Evolutionary conservation across 495 filamentous ascomycete species (phyloP), one percentile per base, ranked within the genome.

Genomic region (Parathielavia appendiculata): DNA sequence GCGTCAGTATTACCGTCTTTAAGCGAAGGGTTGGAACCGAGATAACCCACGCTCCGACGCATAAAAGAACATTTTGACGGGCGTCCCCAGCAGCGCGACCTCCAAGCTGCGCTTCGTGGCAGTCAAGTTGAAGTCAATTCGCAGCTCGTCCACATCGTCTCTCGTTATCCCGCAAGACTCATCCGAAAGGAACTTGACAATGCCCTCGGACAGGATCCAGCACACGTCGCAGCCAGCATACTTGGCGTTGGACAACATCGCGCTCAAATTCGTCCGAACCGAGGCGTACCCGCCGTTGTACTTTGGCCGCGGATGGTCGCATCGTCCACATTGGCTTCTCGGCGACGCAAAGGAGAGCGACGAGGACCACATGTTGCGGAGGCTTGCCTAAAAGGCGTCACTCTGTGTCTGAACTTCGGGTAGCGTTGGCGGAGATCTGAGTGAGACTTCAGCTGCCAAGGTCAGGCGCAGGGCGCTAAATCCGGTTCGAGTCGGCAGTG

Each of bases 31-130:
- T 30, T 30, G 26, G 6, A 30, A 13, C 10, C 9, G 30, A 7
- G 4, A 36, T n/a, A 19, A 13, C 58, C 32, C 34, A 56, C 58
- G 5, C 34, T 56, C 30, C 8, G 44, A 43, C 4, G 32, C 46
- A 30, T 51, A 60, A n/a, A 60, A 60, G 4, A 17, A 50, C 16
- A 60, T n/a, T 6, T 32, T 60, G 13, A 60, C 14, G 1, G 35
- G 14, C 13, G 51, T 58, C 26, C 14, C 0, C 10, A 58, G 12
- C 30, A 59, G 32, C 16, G 34, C 17, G 1, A 51, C 45, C 38
- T 57, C 55, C 4, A 57, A 1, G 10, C 55, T 57, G 22, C 55
- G 45, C 11, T 36, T 43, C 30, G 55, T 34, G 12, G 19, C 38
- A 1, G 55, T 23, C 46, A 57, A 5, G 30, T 57, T 57, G n/a